A percentile compares a stretch with the other conserved stretches of the same genome.
phyloP scores from a whole-genome alignment of 257 asterid species.

The Solanum ossicruentum region DNA sequence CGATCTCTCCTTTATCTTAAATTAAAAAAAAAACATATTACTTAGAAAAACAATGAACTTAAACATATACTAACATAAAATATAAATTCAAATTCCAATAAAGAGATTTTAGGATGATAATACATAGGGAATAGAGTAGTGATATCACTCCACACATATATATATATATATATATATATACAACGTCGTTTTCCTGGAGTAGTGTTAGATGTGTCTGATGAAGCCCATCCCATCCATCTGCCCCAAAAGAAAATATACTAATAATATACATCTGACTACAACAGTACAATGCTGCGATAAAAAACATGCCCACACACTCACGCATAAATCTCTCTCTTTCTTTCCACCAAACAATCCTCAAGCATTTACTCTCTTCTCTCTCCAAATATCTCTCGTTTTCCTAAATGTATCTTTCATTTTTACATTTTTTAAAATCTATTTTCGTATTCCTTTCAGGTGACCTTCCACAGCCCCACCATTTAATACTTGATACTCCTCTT shows the following conservation, averaged over 20 bases:
- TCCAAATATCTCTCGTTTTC: neutral
- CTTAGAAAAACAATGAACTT: no score
- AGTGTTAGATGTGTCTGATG: neutral
- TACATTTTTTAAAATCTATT: conserved; percentile 26
- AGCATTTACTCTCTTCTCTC: conserved; percentile 31
- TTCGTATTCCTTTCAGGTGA: conserved; percentile 57
- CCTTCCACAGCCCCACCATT: conserved; percentile 9
- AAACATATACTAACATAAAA: no score
- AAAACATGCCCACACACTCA: conserved; percentile 43
- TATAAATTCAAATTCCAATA: neutral
- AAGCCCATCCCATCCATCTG: neutral
- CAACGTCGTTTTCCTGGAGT: neutral
- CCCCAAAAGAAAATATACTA: neutral
- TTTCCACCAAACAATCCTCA: conserved; percentile 23
- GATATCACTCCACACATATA: neutral
- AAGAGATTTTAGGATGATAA: neutral
- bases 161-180: neutral
- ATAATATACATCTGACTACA: neutral
- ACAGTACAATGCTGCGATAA: neutral
- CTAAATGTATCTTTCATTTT: conserved; percentile 2
- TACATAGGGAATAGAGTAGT: neutral
- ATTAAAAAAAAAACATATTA: no score
- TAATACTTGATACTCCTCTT: no score
- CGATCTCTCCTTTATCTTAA: no score
- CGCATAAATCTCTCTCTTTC: conserved; percentile 45